Base-by-base conservation (phyloP, 768 basidiomycete species). In the Boletus rubescentipes region DNA sequence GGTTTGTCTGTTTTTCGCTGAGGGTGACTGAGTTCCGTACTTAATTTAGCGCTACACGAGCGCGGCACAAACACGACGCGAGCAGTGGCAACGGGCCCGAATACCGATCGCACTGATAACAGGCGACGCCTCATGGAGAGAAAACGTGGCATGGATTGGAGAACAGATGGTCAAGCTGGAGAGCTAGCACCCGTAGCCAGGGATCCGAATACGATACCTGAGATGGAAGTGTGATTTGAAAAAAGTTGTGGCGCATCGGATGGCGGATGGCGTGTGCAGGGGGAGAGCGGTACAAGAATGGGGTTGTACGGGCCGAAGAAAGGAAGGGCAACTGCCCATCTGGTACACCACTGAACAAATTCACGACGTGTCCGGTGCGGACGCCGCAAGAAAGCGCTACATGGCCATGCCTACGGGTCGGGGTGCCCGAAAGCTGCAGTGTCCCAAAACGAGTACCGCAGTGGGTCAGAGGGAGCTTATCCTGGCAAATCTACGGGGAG, bases 401-500 rank as follows among this genome's bases (percentile, higher is more conserved):
- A 3, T 26, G 26, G 26, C 26, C 26, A 26, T 6, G 26, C 3
- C 4, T 26, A 6, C 26, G 26, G 26, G 26, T 26, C 26, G 26
- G 26, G 26, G 26, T 26, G 26, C 26, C 26, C 26, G 26, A 38
- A 32, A n/a, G 21, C 9, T 43, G 30, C 20, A 30, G 4, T 26
- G 37, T 32, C 35, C 55, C 31, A 41, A 42, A 47, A 46, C 23
- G 41, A 40, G 43, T 3, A 14, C 48, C 45, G 49, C 51, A 66
- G 57, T 11, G 47, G 49, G 35, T 31, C 60, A 42, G 59, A 67
- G 67, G 36, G 46, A 14, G 23, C 66, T 43, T 55, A 63, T 63
- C 67, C 21, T 51, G 67, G 65, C 47, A 58, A 52, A 65, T 11
- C 20, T 35, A 5, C n/a, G n/a, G n/a, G n/a, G n/a, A n/a, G n/a